Evolutionary conservation across 2,329 filamentous ascomycete species (phyloP), one percentile per base, ranked within the genome.

Genomic region (Lachnellula cervina): DNA sequence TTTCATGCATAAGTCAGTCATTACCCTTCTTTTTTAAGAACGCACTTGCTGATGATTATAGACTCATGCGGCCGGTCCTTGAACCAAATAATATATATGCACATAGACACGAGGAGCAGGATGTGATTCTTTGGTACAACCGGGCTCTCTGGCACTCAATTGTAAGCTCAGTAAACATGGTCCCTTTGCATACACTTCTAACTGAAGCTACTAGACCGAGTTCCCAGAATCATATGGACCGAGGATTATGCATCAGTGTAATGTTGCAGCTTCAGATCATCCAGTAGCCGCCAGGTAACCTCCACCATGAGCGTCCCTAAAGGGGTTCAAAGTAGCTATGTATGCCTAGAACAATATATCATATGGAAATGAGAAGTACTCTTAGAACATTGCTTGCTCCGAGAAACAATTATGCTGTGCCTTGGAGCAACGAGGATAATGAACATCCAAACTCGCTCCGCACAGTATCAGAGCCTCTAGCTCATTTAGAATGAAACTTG

Each of bases 81-180:
- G 64, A 55, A 54, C 70, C 58, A 38, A 69, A 53, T 67, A 72
- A 58, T 46, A 72, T 72, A 34, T 72, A 72, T 51, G 69, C 70
- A 13, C 70, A 73, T 52, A 61, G 57, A 47, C 69, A 72, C 56
- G 57, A 71, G 28, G 69, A 72, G 53, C 68, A 71, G 59, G 70
- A 73, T 60, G 70, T 73, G 5, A 69, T 72, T 44, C 61, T 73
- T 17, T 73, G 70, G 70, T 73, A 73, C 57, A 73, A 73, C 55
- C 62, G 71, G 11, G 70, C 71, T 0, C 58, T 73, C 11, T 73
- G 71, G 71, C 71, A 73, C 51, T 71, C 69, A 45, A 72, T 73
- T 52, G 71, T 73, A 58, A 52, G 53, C 53, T 43, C 19, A 62
- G 54, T 52, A 16, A 40, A 40, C 16, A 6, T 40, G 16, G 37